These are phyloP conservation scores for Naganishia onofrii DNA, from an alignment of 768 basidiomycete species.

Conservation along the genomic window DNA sequence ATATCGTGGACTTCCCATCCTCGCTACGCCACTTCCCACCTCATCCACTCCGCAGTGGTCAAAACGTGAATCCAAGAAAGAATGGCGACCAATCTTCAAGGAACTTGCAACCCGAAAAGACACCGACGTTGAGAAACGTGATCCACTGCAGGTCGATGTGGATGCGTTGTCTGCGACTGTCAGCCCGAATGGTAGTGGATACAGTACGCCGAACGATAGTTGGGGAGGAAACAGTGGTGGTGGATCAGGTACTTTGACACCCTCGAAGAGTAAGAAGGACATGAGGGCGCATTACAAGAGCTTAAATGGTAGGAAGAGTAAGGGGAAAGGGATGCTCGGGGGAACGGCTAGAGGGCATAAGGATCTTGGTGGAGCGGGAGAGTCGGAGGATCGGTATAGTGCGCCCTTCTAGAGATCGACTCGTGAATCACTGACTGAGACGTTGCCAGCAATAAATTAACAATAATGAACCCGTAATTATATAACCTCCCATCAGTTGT, in stretches of 20 bases:
- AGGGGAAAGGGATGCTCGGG: conserved; percentile 71
- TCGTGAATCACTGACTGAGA: background rate
- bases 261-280: conserved; percentile 69
- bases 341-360: conserved; percentile 56
- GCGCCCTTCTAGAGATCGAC: conserved; percentile 41
- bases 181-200: conserved; percentile 31
- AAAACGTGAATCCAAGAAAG: conserved; percentile 87
- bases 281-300: conserved; percentile 92
- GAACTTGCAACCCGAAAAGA: conserved; percentile 43
- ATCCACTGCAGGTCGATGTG: conserved; percentile 38
- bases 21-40: conserved; percentile 41
- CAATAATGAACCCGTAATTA: background rate
- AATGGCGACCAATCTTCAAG: conserved; percentile 63
- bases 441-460: background rate
- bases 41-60: conserved; percentile 68
- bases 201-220: conserved; percentile 37
- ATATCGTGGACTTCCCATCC: conserved; percentile 42
- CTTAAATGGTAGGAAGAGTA: conserved; percentile 76
- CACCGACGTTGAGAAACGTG: conserved; percentile 38
- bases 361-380: conserved; percentile 76
- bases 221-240: conserved; percentile 30
- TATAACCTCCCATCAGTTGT: background rate
- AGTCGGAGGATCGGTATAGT: conserved; percentile 47
- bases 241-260: conserved; percentile 56
- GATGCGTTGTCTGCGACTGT: conserved; percentile 23